Conservation (phyloP, 75 land plant genomes). For the Pinus taeda region DNA sequence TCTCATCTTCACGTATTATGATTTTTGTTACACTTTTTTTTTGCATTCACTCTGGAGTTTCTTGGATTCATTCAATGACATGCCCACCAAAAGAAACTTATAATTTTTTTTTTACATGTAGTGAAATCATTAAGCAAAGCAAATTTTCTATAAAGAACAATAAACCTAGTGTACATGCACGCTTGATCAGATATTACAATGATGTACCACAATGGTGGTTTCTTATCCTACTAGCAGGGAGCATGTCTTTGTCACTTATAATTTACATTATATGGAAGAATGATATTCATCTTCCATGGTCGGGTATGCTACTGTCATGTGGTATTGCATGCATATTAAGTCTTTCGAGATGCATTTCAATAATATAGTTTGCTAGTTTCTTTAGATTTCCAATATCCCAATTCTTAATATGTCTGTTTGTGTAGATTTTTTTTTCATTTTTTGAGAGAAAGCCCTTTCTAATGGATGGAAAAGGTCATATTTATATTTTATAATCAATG, state of each 20-base stretch:
- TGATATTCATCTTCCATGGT: slow-evolving; percentile 36
- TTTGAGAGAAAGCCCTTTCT: too few species aligned
- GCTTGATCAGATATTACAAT: slow-evolving; percentile 20
- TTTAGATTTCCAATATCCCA: too few species aligned
- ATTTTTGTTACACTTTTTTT: neutral
- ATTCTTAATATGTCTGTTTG: too few species aligned
- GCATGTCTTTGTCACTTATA: slow-evolving; percentile 10
- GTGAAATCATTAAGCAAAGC: slow-evolving; percentile 25
- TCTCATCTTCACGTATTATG: too few species aligned
- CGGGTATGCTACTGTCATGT: slow-evolving; percentile 28
- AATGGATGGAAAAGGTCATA: too few species aligned
- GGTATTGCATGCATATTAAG: slow-evolving; percentile 24
- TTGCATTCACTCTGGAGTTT: neutral
- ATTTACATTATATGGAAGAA: slow-evolving; percentile 15
- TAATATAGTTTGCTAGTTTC: too few species aligned
- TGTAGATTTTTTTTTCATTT: too few species aligned
- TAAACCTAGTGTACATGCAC: slow-evolving; percentile 19
- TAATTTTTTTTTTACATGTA: neutral
- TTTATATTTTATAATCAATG: too few species aligned
- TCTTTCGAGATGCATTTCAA: slow-evolving; percentile 9
- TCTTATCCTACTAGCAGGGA: slow-evolving; percentile 1
- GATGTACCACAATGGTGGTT: slow-evolving; percentile 26
- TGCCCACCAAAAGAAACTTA: neutral
- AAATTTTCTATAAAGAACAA: slow-evolving; percentile 12
- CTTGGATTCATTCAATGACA: neutral